A percentile compares a stretch with the other conserved stretches of the same genome.
phyloP scores from a whole-genome alignment of 208 protist species.

The Leishmania guyanensis region DNA sequence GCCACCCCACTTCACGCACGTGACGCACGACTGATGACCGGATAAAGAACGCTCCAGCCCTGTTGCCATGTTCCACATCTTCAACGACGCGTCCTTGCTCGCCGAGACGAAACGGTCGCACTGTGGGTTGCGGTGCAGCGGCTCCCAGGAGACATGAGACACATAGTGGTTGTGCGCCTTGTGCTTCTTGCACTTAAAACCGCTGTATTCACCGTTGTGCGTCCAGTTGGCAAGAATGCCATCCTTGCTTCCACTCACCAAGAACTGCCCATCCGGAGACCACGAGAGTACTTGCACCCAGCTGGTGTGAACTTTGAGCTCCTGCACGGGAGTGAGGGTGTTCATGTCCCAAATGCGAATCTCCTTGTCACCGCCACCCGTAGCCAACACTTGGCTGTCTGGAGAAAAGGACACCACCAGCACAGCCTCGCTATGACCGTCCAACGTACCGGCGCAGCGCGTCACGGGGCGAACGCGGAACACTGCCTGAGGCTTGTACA shows the following conservation, averaged over 20 bases:
- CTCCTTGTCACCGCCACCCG: conserved; percentile 95
- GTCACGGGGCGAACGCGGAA: conserved; percentile 97
- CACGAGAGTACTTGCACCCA: conserved; percentile 97
- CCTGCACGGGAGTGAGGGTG: conserved; percentile 93
- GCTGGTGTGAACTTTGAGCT: conserved; percentile 92
- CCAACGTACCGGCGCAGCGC: conserved; percentile 91
- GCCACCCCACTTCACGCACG: conserved; percentile 97
- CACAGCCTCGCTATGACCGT: conserved; percentile 96
- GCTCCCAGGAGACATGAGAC: conserved; percentile 96
- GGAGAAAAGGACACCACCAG: conserved; percentile 95
- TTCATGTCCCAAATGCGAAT: conserved; percentile 98
- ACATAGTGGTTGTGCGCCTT: conserved; percentile 96
- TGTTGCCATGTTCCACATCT: conserved; percentile 84
- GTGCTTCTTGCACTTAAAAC: conserved; percentile 80
- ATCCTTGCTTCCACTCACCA: conserved; percentile 96
- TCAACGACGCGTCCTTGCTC: conserved; percentile 94
- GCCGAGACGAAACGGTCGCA: conserved; percentile 91
- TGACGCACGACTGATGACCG: conserved; percentile 96
- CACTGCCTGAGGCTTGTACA: conserved; percentile 96
- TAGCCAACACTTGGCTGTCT: conserved; percentile 94
- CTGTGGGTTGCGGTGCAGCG: conserved; percentile 87
- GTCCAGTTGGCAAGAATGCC: conserved; percentile 94
- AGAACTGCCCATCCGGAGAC: conserved; percentile 93
- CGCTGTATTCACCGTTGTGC: conserved; percentile 70
- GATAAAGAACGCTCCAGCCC: conserved; percentile 88